These are phyloP conservation scores for Striga hermonthica DNA, from an alignment of 305 asterid genomes.

Conservation along the genomic window DNA sequence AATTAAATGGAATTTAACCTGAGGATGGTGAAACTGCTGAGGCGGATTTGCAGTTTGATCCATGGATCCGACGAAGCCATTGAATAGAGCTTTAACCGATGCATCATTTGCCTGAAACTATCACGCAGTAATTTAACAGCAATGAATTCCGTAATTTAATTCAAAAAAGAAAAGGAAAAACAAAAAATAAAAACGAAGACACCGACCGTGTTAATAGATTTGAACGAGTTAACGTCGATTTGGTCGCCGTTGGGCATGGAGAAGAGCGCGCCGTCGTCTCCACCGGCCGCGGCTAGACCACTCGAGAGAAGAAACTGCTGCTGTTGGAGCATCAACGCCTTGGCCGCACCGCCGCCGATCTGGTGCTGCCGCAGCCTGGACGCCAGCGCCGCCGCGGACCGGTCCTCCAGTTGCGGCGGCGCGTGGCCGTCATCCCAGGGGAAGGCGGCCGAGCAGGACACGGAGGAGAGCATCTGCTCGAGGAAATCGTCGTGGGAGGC, in stretches of 20 bases:
- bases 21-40: slow-evolving; percentile 56
- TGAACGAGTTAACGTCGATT: slow-evolving; percentile 25
- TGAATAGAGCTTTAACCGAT: slow-evolving; percentile 63
- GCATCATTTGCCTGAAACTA: slow-evolving; percentile 57
- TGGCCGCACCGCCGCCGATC: slow-evolving; percentile 55
- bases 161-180: not conserved
- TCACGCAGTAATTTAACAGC: slow-evolving; percentile 6
- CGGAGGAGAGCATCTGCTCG: slow-evolving; percentile 44
- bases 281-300: slow-evolving; percentile 35
- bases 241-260: no score
- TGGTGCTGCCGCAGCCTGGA: slow-evolving; percentile 64
- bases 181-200: not conserved
- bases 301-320: slow-evolving; percentile 53
- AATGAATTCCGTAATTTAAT: not conserved
- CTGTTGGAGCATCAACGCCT: slow-evolving; percentile 61
- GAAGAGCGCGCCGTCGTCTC: slow-evolving; percentile 33
- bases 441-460: slow-evolving; percentile 50
- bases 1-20: slow-evolving; percentile 33
- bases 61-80: slow-evolving; percentile 71
- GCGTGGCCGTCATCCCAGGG: slow-evolving; percentile 52
- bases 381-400: slow-evolving; percentile 34
- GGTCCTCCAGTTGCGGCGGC: slow-evolving; percentile 27
- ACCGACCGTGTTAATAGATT: slow-evolving; percentile 47
- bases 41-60: slow-evolving; percentile 61
- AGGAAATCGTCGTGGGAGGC: slow-evolving; percentile 47